Evolutionary conservation across 2,329 filamentous ascomycete species (phyloP), one percentile per base, ranked within the genome.

Genomic region (Sarocladiaceae sp.): DNA sequence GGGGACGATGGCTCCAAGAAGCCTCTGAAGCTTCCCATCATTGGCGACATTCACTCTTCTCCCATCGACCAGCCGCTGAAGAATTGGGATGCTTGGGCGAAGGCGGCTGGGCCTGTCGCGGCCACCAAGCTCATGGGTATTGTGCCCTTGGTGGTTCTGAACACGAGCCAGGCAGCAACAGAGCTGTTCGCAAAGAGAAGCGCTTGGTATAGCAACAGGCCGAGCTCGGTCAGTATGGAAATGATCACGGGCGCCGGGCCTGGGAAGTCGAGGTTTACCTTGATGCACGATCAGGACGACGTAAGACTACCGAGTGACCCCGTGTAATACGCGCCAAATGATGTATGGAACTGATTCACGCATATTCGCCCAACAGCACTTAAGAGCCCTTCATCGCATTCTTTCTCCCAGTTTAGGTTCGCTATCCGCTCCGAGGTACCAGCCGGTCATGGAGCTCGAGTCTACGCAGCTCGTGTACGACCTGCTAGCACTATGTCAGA

Each of bases 401-500:
- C 58, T 59, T 46, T 59, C 53, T 21, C 64, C 57, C 21, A 56
- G 60, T 23, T 59, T 64, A 1, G 53, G 48, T 2, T 41, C 46
- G 1, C 50, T 48, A 50, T 60, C 53, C 34, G 61, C 32, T 45
- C 51, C 53, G 3, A 58, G 56, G 1, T 70, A 69, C 47, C 55
- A 56, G 26, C 56, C 59, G 0, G 47, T 65, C 62, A 35, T 35
- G 33, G 33, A 35, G 15, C 33, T 35, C 6, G 33, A 35, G 33
- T 5, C 33, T 26, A 66, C 60, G 45, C 65, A 69, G 40, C 48
- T 70, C 4, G 44, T 71, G 2, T 52, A 53, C 7, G 64, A 71
- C 13, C 50, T 71, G 1, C 48, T 70, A n/a, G 48, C 53, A 2
- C 55, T 58, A 12, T 32, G 31, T 10, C 24, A 43, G 4, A 20